A percentile compares a stretch with the other conserved stretches of the same genome.
phyloP scores from a whole-genome alignment of 495 filamentous ascomycete species.

The Darksidea phi region DNA sequence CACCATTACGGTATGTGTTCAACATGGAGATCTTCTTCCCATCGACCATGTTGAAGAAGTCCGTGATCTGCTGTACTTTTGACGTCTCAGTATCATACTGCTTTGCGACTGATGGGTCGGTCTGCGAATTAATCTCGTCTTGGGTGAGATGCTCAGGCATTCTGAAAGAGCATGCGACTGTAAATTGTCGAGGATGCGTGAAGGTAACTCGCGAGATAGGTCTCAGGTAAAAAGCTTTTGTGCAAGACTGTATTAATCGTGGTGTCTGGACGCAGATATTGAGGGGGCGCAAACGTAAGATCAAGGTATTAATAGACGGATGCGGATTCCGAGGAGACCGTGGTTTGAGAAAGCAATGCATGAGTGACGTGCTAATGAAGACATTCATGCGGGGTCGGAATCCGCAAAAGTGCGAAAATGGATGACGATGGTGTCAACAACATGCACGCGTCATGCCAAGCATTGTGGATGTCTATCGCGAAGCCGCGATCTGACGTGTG shows the following conservation, averaged over 20 bases:
- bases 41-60: slow-evolving; percentile 41
- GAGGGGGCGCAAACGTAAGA: neutral
- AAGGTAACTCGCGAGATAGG: neutral
- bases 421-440: slow-evolving; percentile 1
- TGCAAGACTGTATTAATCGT: neutral
- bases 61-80: slow-evolving; percentile 40
- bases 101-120: slow-evolving; percentile 43
- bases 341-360: neutral
- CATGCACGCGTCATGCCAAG: slow-evolving; percentile 24
- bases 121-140: slow-evolving; percentile 38
- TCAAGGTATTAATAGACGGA: neutral
- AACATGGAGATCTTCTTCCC: slow-evolving; percentile 40
- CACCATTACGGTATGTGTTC: slow-evolving; percentile 37
- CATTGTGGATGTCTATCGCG: neutral
- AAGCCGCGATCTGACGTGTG: too few species aligned
- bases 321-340: slow-evolving; percentile 1
- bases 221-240: neutral
- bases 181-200: slow-evolving; percentile 2
- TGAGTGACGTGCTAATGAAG: slow-evolving; percentile 13
- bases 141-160: slow-evolving; percentile 41
- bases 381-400: neutral
- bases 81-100: slow-evolving; percentile 42
- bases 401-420: neutral
- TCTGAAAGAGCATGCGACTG: slow-evolving; percentile 12
- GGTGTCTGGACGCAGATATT: slow-evolving; percentile 3